Evolutionary conservation across 2,329 filamentous ascomycete species (phyloP).

Genomic region (Aureobasidium mangrovei): DNA sequence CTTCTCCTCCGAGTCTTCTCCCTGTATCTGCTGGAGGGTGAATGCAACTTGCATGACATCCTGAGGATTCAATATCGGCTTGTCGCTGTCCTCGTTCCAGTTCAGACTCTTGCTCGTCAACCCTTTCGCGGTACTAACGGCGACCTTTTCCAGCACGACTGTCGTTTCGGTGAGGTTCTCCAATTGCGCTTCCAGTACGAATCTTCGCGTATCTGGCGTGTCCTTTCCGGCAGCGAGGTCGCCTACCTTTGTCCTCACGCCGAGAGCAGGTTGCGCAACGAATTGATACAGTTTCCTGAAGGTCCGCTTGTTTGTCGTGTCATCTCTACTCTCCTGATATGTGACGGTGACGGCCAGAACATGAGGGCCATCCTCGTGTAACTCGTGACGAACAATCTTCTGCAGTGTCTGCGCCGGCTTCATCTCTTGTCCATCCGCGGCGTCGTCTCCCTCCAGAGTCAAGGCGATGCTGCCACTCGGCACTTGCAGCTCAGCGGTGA

Average conservation of each 20-base stretch:
- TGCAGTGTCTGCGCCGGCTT: slow-evolving; percentile 62
- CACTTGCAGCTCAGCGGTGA: slow-evolving; percentile 92
- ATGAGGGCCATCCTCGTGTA: slow-evolving; percentile 91
- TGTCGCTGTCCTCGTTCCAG: slow-evolving; percentile 25
- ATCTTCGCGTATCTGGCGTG: slow-evolving; percentile 40
- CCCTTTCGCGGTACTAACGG: slow-evolving; percentile 23
- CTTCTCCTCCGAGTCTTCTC: slow-evolving; percentile 34
- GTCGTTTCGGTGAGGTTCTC: slow-evolving; percentile 86
- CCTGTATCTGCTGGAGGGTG: slow-evolving; percentile 47
- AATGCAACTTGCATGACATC: slow-evolving; percentile 60
- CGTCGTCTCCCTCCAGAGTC: slow-evolving; percentile 51
- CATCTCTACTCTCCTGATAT: slow-evolving; percentile 62
- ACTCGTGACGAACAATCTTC: slow-evolving; percentile 71
- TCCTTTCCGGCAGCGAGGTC: slow-evolving; percentile 40
- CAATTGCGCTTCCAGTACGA: slow-evolving; percentile 85
- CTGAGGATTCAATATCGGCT: slow-evolving; percentile 47
- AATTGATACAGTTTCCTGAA: slow-evolving; percentile 97
- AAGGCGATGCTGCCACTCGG: slow-evolving; percentile 59
- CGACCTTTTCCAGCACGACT: slow-evolving; percentile 62
- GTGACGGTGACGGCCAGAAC: slow-evolving; percentile 88
- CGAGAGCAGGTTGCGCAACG: slow-evolving; percentile 79
- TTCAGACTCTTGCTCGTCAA: slow-evolving; percentile 21
- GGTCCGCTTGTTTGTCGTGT: slow-evolving; percentile 58
- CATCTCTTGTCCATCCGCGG: slow-evolving; percentile 34
- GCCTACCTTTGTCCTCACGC: slow-evolving; percentile 82